Base-by-base conservation (phyloP, 495 filamentous ascomycete genomes). In the Lophiotrema nucula region DNA sequence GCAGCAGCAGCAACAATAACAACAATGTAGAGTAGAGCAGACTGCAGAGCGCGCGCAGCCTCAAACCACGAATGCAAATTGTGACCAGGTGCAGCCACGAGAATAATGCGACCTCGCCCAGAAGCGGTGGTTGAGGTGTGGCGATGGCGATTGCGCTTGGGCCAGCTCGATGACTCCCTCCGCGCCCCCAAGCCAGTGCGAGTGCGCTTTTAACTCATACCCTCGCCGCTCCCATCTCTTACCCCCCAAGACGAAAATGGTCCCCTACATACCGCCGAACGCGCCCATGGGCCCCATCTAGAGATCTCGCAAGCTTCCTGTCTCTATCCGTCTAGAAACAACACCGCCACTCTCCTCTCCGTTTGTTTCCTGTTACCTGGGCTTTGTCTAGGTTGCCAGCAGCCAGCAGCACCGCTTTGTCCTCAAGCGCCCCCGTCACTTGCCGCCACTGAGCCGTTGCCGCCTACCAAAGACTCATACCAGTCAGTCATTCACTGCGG, bases 341-440 rank as follows among this genome's bases (percentile, higher is more conserved):
- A 42, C 48, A 21, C 53, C 43, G 47, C 46, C 39, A 54, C 43
- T 23, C 58, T 48, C 53, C 25, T 25, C 23, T 35, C 38, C 51
- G 26, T 49, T 66, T 58, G 58, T 53, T 49, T 47, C 51, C 44
- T 47, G 15, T 21, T 38, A 23, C 11, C 24, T 38, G 15, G 42
- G 11, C 52, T 52, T 57, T 56, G 31, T 54, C 53, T 44, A 28
- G 28, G 53, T 38, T 5, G 19, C 25, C 28, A 4, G 3, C 46
- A 61, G 60, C 60, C 63, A 52, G 50, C 55, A 55, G 33, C 53
- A 25, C n/a, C 48, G 56, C 54, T 64, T 64, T 58, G 60, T 58
- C 52, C 31, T 41, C 25, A 25, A 53, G 59, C 49, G 50, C 56
- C 24, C 52, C 43, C 56, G 47, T 44, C 38, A n/a, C 23, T 51